Evolutionary conservation across 2,329 filamentous ascomycete species (phyloP), one percentile per base, ranked within the genome.

Genomic region (Penicillium fuscoglaucum): DNA sequence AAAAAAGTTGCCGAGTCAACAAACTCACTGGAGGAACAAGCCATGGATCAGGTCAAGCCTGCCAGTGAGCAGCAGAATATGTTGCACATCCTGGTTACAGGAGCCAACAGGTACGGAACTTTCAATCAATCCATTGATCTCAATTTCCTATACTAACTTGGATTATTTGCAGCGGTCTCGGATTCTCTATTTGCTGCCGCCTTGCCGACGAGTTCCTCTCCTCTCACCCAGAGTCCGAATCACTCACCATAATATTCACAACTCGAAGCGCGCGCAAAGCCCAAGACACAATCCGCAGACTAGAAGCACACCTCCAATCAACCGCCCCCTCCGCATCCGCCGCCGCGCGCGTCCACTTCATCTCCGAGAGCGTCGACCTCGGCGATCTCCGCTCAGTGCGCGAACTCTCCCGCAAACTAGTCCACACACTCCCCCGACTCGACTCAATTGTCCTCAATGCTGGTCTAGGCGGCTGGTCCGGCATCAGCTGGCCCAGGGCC

Each of bases 181-280:
- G 93, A 45, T 89, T 93, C 68, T 88, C 89, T 55, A 92, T 90
- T 66, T 90, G 90, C 72, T 86, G 90, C 70, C 90, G 91, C 60
- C 82, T 96, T 57, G 93, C 96, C 67, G 91, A 96, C 79, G 90
- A 96, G 69, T 97, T 96, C 79, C 85, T 96, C 59, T 79, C 81
- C 59, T 85, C 85, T 13, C 87, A 86, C 37, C 84, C 89, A 31
- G 80, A 85, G 49, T 80, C 82, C 31, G 83, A 90, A 57, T 86
- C 89, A 68, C 84, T 98, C 45, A 84, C 91, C 66, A 82, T 97
- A 55, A 86, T 97, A 62, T 87, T 91, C 63, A 96, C 91, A 6
- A 96, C 93, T 1, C 90, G 93, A 63, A 88, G 87, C 68, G 72
- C 81, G 44, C 78, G 80, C 61, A 97, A 97, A 79, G 89, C 88